Evolutionary conservation across 164 flowering plant genomes (phyloP).

Genomic region (Aristolochia contorta): DNA sequence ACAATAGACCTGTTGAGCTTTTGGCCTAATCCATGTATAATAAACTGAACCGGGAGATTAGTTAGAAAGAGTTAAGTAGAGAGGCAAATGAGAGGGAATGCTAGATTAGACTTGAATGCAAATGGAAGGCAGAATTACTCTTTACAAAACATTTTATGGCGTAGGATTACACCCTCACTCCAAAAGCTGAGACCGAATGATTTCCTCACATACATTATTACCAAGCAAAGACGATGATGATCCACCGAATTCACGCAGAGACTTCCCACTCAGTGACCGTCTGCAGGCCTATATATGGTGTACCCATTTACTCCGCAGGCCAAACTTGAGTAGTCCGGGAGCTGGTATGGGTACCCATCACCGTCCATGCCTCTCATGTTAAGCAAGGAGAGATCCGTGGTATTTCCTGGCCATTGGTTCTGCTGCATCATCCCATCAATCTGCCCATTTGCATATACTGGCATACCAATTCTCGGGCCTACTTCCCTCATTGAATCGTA

Average conservation of each 20-base stretch:
- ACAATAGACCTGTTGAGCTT: too few relatives aligned
- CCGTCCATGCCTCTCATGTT: slow-evolving; percentile 30
- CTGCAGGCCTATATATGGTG: slow-evolving; percentile 54
- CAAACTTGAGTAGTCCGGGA: slow-evolving; percentile 50
- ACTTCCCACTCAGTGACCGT: slow-evolving; percentile 32
- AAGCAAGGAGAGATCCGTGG: slow-evolving; percentile 39
- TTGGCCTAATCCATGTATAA: too few relatives aligned
- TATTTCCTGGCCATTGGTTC: slow-evolving; percentile 53
- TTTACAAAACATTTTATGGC: slow-evolving; percentile 33
- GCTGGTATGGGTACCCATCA: slow-evolving; percentile 41
- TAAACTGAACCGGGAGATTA: too few relatives aligned
- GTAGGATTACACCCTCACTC: slow-evolving; percentile 31
- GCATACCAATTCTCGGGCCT: slow-evolving; percentile 28
- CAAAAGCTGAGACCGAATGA: slow-evolving; percentile 18
- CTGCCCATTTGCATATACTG: slow-evolving; percentile 45
- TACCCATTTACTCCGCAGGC: slow-evolving; percentile 55
- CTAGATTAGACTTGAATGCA: not conserved
- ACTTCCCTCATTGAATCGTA: slow-evolving; percentile 34
- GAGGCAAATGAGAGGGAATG: too few relatives aligned
- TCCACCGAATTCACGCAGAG: slow-evolving; percentile 2
- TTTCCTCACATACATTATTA: slow-evolving; percentile 33
- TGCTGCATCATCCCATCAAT: slow-evolving; percentile 45
- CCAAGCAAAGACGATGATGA: slow-evolving; percentile 8
- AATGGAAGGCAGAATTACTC: slow-evolving; percentile 21
- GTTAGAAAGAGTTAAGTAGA: too few relatives aligned